Evolutionary conservation across 192 early-diverging fungal genomes (phyloP).

Genomic region (Podila horticola): DNA sequence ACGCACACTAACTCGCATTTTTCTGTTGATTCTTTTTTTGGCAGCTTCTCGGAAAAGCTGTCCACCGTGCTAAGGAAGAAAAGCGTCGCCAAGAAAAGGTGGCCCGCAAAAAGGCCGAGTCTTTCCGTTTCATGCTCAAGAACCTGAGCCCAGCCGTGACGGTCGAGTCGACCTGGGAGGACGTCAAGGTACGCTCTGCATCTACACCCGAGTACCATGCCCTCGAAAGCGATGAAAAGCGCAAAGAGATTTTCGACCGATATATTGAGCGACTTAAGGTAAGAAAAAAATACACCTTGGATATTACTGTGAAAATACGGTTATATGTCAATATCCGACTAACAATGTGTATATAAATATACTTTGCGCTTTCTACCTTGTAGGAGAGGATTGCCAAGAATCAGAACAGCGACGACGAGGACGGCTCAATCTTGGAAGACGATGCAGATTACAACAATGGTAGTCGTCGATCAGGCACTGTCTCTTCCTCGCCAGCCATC

Average conservation of each 20-base stretch:
- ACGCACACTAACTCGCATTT: neutral
- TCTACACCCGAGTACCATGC: constrained; percentile 70
- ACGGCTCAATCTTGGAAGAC: constrained; percentile 67
- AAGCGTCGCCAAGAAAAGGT: constrained; percentile 74
- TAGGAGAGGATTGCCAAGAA: constrained; percentile 58
- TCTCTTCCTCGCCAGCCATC: neutral
- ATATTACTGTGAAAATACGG: neutral
- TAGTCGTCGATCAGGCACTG: neutral
- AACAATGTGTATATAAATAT: too few relatives aligned
- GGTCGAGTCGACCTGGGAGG: constrained; percentile 74
- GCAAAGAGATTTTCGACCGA: constrained; percentile 80
- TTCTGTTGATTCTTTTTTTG: neutral
- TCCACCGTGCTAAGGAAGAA: constrained; percentile 73
- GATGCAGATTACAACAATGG: constrained; percentile 49
- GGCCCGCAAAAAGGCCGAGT: constrained; percentile 78
- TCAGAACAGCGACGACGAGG: constrained; percentile 73
- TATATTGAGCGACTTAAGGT: constrained; percentile 74
- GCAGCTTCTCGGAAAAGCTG: constrained; percentile 64
- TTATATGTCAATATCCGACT: neutral
- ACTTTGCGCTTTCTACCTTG: neutral
- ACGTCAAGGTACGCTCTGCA: constrained; percentile 45
- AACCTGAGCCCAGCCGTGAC: constrained; percentile 69
- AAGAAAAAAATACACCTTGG: constrained; percentile 7
- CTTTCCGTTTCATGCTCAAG: constrained; percentile 79
- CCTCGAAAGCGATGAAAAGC: constrained; percentile 70